Evolutionary conservation across 805 yeast genomes (phyloP), one percentile per base, ranked within the genome.

Genomic region (Spathaspora passalidarum): DNA sequence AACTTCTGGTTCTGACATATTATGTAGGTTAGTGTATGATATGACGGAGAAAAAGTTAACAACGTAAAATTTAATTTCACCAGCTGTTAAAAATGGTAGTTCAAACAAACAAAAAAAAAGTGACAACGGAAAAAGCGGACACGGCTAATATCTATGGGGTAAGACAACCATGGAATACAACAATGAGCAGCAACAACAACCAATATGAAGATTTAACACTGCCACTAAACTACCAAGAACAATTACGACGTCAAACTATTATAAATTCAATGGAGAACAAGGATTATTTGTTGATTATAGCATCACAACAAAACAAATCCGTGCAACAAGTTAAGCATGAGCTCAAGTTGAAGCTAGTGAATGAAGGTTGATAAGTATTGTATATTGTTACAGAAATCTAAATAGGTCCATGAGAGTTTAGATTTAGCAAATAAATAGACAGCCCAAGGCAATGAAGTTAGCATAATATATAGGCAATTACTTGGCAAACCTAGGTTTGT

Each of bases 261-360:
- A 47, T 68, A 43, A 67, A 68, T 45, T 68, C 75, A 42, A 51
- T 70, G 51, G 74, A 69, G 44, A 72, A 69, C 51, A 57, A 55
- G 46, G 74, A 68, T 48, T 68, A 63, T 46, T 54, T 68, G 37
- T 49, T 69, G 48, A 63, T 66, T 38, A 60, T 67, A 20, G 76
- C 77, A 11, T 57, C 56, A 40, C 75, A 69, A 52, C 73, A 70
- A 52, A 63, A 65, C n/a, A 71, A 70, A 47, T 60, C 72, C 5
- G 75, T 72, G 26, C 69, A 68, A 50, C 75, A 70, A 51, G 73
- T 72, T 34, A 64, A 61, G 44, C 65, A 71, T 48, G 77, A 72
- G 51, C 50, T 72, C 42, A 60, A 60, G 63, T 48, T 59, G 47
- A 61, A 60, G 38, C 36, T 42, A 13, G 32, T 43, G 2, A 36